Evolutionary conservation across 2,329 filamentous ascomycete genomes (phyloP).

Genomic region (Hypoxylon sp.): DNA sequence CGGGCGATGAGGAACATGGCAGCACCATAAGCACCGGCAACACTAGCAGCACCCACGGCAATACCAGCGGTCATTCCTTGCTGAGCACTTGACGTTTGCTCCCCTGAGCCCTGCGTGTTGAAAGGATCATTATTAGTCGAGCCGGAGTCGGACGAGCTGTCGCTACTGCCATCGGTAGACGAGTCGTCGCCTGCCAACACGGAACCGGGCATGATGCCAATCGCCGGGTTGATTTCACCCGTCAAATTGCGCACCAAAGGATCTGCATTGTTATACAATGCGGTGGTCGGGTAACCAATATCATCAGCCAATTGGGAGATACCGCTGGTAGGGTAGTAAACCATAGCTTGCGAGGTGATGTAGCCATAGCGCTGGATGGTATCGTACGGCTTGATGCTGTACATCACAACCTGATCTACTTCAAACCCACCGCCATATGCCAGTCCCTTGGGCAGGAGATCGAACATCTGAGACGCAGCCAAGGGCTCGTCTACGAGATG

Average conservation of each 20-base stretch:
- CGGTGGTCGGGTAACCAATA: constrained; percentile 77
- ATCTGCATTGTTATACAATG: constrained; percentile 77
- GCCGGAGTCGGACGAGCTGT: constrained; percentile 50
- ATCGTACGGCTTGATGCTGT: constrained; percentile 80
- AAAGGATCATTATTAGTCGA: constrained; percentile 56
- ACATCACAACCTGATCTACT: constrained; percentile 70
- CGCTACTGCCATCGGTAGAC: constrained; percentile 54
- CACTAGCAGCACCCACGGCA: constrained; percentile 79
- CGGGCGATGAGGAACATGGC: constrained; percentile 95
- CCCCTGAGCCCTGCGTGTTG: constrained; percentile 53
- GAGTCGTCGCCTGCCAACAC: constrained; percentile 56
- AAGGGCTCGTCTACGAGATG: constrained; percentile 80
- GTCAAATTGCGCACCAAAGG: constrained; percentile 78
- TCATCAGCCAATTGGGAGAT: constrained; percentile 76
- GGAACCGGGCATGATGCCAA: constrained; percentile 70
- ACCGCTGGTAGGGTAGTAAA: constrained; percentile 78
- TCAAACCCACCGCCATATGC: constrained; percentile 71
- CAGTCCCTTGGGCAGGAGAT: constrained; percentile 78
- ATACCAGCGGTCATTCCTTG: constrained; percentile 75
- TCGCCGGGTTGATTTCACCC: constrained; percentile 83
- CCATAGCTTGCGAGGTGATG: constrained; percentile 82
- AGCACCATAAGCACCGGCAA: constrained; percentile 88
- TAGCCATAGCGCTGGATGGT: constrained; percentile 76
- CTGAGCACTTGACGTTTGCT: constrained; percentile 65
- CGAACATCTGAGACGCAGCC: constrained; percentile 87